Evolutionary conservation across 2,329 filamentous ascomycete species (phyloP).

Genomic region (Fusarium keratoplasticum): DNA sequence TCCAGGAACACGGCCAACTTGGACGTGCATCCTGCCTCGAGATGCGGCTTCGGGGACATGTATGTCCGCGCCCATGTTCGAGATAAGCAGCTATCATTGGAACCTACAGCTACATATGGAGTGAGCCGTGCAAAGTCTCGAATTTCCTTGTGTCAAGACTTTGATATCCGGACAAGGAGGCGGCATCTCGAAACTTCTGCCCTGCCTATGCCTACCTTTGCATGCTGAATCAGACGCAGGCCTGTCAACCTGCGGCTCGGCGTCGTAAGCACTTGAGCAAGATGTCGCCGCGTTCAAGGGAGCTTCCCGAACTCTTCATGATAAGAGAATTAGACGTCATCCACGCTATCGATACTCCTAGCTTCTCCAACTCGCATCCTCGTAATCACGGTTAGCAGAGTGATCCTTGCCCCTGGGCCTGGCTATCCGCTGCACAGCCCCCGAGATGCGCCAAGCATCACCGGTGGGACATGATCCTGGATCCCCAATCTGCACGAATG

Average conservation of each 20-base stretch:
- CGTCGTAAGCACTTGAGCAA: constrained; percentile 25
- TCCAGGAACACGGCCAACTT: constrained; percentile 41
- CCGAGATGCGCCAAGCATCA: constrained; percentile 43
- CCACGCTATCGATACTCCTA: constrained; percentile 21
- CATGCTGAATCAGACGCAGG: background rate
- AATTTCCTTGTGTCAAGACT: background rate
- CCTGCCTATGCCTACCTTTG: background rate
- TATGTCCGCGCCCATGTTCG: constrained; percentile 30
- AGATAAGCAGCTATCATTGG: constrained; percentile 32
- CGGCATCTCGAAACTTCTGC: constrained; percentile 2
- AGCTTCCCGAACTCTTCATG: constrained; percentile 19
- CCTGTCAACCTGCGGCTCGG: constrained; percentile 13
- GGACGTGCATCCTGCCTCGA: constrained; percentile 17
- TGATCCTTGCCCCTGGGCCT: constrained; percentile 36
- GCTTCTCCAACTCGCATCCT: constrained; percentile 34
- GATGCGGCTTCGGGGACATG: constrained; percentile 27
- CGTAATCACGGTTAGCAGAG: constrained; percentile 33
- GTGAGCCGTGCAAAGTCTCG: background rate
- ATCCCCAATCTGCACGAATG: constrained; percentile 39
- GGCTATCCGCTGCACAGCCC: constrained; percentile 47
- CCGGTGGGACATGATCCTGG: constrained; percentile 33
- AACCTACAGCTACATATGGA: constrained; percentile 16
- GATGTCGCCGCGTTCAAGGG: constrained; percentile 5
- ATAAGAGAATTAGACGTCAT: constrained; percentile 29
- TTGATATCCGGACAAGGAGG: background rate